Evolutionary conservation across 768 basidiomycete species (phyloP).

Genomic region (Suillus subluteus): DNA sequence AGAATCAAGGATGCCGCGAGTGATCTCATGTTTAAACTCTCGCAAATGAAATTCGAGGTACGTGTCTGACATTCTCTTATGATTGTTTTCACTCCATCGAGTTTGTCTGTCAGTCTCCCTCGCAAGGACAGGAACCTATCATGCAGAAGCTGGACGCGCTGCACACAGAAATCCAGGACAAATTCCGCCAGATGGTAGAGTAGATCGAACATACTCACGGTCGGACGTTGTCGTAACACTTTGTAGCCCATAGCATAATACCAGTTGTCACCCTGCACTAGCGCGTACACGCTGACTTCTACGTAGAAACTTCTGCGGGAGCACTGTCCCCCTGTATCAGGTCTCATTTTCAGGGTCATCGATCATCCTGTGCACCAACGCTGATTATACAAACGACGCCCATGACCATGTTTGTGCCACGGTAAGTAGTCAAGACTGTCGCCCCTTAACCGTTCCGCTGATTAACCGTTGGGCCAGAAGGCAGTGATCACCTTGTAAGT

Average conservation of each 20-base stretch:
- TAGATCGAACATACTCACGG: conserved; percentile 37
- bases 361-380: neutral
- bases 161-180: conserved; percentile 87
- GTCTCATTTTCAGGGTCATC: neutral
- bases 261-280: conserved; percentile 5
- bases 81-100: neutral
- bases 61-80: conserved; percentile 23
- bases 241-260: conserved; percentile 31
- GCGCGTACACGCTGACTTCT: neutral
- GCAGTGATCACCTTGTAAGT: too few species aligned
- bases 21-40: conserved; percentile 96
- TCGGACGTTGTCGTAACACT: neutral
- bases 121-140: conserved; percentile 85
- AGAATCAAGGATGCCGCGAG: conserved; percentile 85
- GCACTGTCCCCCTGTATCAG: neutral
- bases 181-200: conserved; percentile 86
- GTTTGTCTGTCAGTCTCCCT: conserved; percentile 67
- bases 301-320: conserved; percentile 4
- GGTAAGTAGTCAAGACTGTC: too few species aligned
- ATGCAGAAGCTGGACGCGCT: conserved; percentile 82
- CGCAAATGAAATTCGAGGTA: conserved; percentile 99
- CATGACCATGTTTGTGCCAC: neutral
- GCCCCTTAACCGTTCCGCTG: too few species aligned
- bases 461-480: too few species aligned
- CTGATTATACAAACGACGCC: neutral